Evolutionary conservation across 768 basidiomycete species (phyloP).

Genomic region (Auricularia heimuer): DNA sequence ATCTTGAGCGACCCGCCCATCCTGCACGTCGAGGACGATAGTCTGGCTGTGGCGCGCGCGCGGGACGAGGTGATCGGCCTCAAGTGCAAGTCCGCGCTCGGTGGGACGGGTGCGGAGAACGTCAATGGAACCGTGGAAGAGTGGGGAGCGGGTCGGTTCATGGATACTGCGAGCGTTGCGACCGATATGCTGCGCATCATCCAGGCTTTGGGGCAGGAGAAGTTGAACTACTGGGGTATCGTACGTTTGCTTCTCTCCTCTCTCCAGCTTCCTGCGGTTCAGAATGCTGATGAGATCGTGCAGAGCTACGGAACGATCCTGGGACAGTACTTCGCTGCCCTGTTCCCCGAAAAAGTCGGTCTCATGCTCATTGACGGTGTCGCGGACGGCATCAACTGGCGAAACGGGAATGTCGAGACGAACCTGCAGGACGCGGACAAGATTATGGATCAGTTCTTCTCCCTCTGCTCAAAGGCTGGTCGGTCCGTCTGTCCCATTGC

Average conservation of each 20-base stretch:
- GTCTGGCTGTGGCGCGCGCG: background rate
- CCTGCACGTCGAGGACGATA: background rate
- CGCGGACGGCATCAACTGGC: background rate
- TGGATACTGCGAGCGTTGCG: background rate
- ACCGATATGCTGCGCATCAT: background rate
- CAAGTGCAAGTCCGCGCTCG: background rate
- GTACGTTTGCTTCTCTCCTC: background rate
- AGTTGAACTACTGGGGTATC: conserved; percentile 1
- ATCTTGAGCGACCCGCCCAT: background rate
- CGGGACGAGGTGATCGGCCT: background rate
- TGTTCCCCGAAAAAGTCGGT: background rate
- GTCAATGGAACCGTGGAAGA: background rate
- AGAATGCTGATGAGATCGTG: background rate
- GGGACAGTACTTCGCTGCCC: background rate
- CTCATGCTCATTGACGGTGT: background rate
- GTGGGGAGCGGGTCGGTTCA: background rate
- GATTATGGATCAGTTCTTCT: background rate
- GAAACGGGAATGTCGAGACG: background rate
- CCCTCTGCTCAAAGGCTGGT: background rate
- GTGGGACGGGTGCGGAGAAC: background rate
- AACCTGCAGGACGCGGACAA: background rate
- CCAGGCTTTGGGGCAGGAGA: background rate
- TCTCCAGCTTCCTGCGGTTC: background rate
- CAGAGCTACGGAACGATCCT: background rate
- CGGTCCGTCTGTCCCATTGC: background rate